Evolutionary conservation across 2,329 filamentous ascomycete genomes (phyloP).

Genomic region (Penicillium sp.): DNA sequence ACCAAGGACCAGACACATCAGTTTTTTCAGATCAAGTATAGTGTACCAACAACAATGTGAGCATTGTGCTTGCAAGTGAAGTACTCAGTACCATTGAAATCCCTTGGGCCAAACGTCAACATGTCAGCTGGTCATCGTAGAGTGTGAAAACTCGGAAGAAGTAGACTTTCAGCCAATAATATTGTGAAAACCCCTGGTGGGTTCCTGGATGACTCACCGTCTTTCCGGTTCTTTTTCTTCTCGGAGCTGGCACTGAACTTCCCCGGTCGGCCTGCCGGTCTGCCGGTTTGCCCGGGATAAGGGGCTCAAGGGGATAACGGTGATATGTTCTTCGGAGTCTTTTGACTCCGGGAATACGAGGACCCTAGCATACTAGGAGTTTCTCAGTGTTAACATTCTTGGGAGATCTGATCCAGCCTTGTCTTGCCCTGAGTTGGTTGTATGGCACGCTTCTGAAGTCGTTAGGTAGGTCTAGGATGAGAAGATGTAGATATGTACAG

Average conservation of each 20-base stretch:
- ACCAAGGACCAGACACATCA: neutral
- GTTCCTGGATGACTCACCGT: conserved; percentile 17
- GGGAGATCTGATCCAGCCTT: neutral
- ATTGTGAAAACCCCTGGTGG: neutral
- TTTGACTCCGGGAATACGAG: neutral
- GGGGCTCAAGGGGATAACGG: conserved; percentile 5
- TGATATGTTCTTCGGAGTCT: neutral
- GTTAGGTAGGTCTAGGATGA: neutral
- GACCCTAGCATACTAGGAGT: neutral
- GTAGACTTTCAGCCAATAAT: neutral
- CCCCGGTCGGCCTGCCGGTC: conserved; percentile 12
- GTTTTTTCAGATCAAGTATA: neutral
- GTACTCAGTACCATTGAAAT: neutral
- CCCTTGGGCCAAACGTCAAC: conserved; percentile 3
- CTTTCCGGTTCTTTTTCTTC: conserved; percentile 26
- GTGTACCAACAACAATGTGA: neutral
- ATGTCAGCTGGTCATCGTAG: conserved; percentile 3
- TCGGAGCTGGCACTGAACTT: conserved; percentile 11
- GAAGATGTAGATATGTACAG: neutral
- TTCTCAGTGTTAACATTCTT: neutral
- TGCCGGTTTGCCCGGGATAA: conserved; percentile 14
- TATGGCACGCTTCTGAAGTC: neutral
- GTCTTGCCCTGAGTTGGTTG: neutral
- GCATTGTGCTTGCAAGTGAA: neutral
- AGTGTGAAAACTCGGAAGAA: conserved; percentile 1